Evolutionary conservation across 164 flowering plant genomes (phyloP), one percentile per base, ranked within the genome.

Genomic region (Cinnamomum chago): DNA sequence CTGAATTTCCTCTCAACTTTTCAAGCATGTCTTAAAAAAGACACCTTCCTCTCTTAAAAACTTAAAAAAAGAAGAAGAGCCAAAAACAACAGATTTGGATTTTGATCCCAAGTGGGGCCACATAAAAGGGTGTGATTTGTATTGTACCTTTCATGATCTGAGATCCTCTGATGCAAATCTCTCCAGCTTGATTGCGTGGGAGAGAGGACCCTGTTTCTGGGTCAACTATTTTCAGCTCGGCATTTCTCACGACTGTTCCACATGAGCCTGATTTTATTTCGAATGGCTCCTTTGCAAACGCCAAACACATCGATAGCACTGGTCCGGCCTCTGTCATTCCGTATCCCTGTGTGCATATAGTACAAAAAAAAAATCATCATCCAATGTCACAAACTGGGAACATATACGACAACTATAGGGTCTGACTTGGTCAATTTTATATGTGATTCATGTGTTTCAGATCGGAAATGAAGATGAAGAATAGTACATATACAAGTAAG

Each of bases 291-390:
- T 90, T 93, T 0, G 99, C 99, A 79, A 95, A 95, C 3, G 94
- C 96, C 79, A 92, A 80, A 72, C 93, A 90, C 98, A 92, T 95
- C 1, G 99, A 73, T 68, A 95, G 70, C 70, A 94, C 91, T 15
- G 98, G 96, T 14, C 99, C 99, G 0, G 96, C 97, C 77, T 95
- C 99, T 0, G 99, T 95, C 99, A 95, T 95, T 9, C 99, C 99
- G 65, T 93, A 95, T 0, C 99, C 99, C 99, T 95, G 86, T 50
- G 22, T 6, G 35, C 5, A 30, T 30, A 7, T 15, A 66, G 0
- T 3, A 25, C 14, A 15, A 66, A 27, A 27, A 27, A 27, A 33
- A 7, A 40, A 9, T 4, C 35, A 30, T 30, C 11, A 40, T 40
- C 47, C 47, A 40, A 40, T 40, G 47, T 40, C 10, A 40, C 47